A percentile compares a stretch with the other conserved stretches of the same genome.
Evolutionary conservation across 2,329 filamentous ascomycete species (phyloP).

Genomic region (Alternaria ventricosa): DNA sequence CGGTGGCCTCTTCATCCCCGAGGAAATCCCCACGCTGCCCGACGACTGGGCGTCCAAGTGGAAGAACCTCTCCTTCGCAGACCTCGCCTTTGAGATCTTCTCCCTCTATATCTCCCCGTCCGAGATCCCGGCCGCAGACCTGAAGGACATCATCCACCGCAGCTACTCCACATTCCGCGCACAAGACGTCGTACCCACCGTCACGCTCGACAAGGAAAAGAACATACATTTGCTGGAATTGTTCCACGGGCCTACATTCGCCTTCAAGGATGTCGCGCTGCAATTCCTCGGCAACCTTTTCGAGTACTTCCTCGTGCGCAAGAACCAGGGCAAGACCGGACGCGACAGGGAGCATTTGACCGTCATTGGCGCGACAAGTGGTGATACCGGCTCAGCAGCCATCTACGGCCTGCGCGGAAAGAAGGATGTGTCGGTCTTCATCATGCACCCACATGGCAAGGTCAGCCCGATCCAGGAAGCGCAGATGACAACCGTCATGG

Average conservation of each 20-base stretch:
- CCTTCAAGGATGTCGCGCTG: slow-evolving; percentile 90
- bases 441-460: slow-evolving; percentile 88
- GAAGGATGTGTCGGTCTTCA: slow-evolving; percentile 96
- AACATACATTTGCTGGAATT: slow-evolving; percentile 89
- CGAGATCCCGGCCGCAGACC: slow-evolving; percentile 81
- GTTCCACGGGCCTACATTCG: slow-evolving; percentile 94
- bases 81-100: slow-evolving; percentile 84
- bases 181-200: slow-evolving; percentile 77
- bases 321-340: slow-evolving; percentile 72
- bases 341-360: slow-evolving; percentile 62
- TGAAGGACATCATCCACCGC: slow-evolving; percentile 81
- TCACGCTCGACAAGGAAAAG: slow-evolving; percentile 72
- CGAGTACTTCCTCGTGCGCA: slow-evolving; percentile 81
- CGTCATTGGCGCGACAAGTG: slow-evolving; percentile 52
- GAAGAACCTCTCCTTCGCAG: slow-evolving; percentile 78
- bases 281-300: slow-evolving; percentile 97
- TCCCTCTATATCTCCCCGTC: slow-evolving; percentile 82
- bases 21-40: slow-evolving; percentile 74
- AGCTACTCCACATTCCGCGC: slow-evolving; percentile 91
- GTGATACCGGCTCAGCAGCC: slow-evolving; percentile 83
- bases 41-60: slow-evolving; percentile 71
- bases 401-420: slow-evolving; percentile 95
- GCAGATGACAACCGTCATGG: slow-evolving; percentile 94
- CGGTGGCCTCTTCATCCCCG: slow-evolving; percentile 87
- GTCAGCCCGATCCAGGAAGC: slow-evolving; percentile 92